Evolutionary conservation across 768 basidiomycete genomes (phyloP), one percentile per base, ranked within the genome.

Genomic region (Tremella fuciformis): DNA sequence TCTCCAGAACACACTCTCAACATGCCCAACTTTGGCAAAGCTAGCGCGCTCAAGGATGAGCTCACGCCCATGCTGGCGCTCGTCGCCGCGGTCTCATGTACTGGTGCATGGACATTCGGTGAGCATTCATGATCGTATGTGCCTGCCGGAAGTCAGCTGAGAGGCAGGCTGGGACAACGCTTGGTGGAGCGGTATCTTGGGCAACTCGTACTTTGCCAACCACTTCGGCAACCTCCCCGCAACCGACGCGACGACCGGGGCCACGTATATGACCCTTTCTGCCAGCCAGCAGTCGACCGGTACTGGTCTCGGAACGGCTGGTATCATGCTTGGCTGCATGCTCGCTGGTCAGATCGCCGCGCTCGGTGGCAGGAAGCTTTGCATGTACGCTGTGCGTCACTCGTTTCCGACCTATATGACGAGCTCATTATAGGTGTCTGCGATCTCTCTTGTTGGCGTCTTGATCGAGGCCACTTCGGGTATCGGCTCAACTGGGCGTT

Each of bases 251-350:
- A 44, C n/a, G 37, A 34, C 48, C 38, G 51, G 51, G 7, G 25
- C 34, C 3, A 53, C 51, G 18, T 34, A 18, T n/a, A 24, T 26
- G n/a, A 26, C 51, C n/a, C 34, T 53, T 7, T 53, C 51, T 13
- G 22, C 51, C 15, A 26, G 24, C 38, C 24, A 53, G 24, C 22
- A 24, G 16, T 53, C 51, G 8, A 34, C 38, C 22, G 51, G 51
- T n/a, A 53, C 51, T 16, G 51, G 24, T 34, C 34, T 53, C n/a
- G 51, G 51, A 34, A 53, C 51, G 22, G 51, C 51, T 16, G 51
- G 51, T 34, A 53, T 53, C 34, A 53, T 53, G 51, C 18, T 42
- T 9, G 53, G 53, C 7, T 55, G 53, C 53, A 55, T 55, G 53
- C 41, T 56, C 0, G 25, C 53, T 41, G 49, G 49, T 34, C 49